Percentiles rank a stretch among this genome's conserved stretches.
These are phyloP conservation scores for Wickerhamomyces silvicola DNA, from an alignment of 805 yeast species.

Conservation along the genomic window DNA sequence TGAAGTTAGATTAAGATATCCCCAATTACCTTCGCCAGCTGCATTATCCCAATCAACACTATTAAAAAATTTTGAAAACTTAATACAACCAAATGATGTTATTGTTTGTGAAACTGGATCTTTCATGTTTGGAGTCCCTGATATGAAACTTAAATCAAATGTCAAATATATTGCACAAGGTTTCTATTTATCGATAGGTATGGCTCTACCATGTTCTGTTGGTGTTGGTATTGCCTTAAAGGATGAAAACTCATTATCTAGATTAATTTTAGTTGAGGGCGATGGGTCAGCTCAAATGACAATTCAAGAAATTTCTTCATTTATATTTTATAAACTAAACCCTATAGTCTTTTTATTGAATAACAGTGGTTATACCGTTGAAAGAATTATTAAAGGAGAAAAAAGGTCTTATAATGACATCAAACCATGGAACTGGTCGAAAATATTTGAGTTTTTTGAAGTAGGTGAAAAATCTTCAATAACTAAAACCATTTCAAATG, in stretches of 20 bases:
- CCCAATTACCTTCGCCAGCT: constrained; percentile 21
- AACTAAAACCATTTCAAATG: constrained; percentile 29
- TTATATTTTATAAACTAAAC: constrained; percentile 49
- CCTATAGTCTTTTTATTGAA: constrained; percentile 73
- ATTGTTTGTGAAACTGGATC: constrained; percentile 83
- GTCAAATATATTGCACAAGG: constrained; percentile 55
- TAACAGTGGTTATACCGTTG: constrained; percentile 87
- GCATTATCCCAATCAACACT: constrained; percentile 41
- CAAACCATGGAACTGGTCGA: constrained; percentile 80
- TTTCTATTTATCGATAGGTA: constrained; percentile 82
- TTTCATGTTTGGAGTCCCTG: constrained; percentile 70
- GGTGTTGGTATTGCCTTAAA: constrained; percentile 73
- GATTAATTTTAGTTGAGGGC: constrained; percentile 74
- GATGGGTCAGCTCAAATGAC: constrained; percentile 97
- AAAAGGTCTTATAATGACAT: constrained; percentile 75
- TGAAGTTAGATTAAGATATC: constrained; percentile 17
- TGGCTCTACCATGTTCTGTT: constrained; percentile 78
- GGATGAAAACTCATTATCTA: constrained; percentile 42
- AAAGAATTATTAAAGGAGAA: constrained; percentile 79
- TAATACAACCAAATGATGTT: constrained; percentile 56
- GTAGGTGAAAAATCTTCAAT: constrained; percentile 39
- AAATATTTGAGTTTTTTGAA: constrained; percentile 52
- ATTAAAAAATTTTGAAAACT: constrained; percentile 33
- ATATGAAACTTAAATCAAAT: constrained; percentile 52
- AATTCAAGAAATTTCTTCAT: constrained; percentile 71